Evolutionary conservation across 345 rosid species (phyloP).

Genomic region (Bretschneidera sinensis): DNA sequence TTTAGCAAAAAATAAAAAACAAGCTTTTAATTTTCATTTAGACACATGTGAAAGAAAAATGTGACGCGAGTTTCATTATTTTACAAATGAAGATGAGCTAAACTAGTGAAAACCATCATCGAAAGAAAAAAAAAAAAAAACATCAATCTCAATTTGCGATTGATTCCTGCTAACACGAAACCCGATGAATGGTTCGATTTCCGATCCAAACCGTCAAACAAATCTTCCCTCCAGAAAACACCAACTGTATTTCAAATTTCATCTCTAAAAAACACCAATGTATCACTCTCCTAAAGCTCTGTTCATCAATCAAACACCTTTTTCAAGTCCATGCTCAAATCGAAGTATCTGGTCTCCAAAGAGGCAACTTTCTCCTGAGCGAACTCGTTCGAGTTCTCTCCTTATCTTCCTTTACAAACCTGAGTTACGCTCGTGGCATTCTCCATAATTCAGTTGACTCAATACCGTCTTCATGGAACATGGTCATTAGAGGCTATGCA

Average conservation of each 20-base stretch:
- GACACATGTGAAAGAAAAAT: too few relatives aligned
- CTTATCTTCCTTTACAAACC: conserved; percentile 37
- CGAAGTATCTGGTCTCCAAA: conserved; percentile 43
- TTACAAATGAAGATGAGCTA: too few relatives aligned
- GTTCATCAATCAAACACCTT: conserved; percentile 49
- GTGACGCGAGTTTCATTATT: too few relatives aligned
- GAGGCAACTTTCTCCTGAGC: conserved; percentile 38
- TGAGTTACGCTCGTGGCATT: conserved; percentile 42
- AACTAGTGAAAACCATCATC: too few relatives aligned
- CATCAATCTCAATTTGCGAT: neutral
- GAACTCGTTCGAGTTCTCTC: conserved; percentile 52
- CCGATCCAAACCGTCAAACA: conserved; percentile 19
- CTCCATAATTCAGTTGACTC: conserved; percentile 35
- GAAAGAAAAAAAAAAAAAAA: too few relatives aligned
- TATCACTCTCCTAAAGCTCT: conserved; percentile 45
- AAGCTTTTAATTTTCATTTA: too few relatives aligned
- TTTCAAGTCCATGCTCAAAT: conserved; percentile 62
- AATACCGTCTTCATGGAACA: conserved; percentile 55
- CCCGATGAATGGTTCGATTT: conserved; percentile 13
- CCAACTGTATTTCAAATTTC: conserved; percentile 23
- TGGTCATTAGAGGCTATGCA: conserved; percentile 59
- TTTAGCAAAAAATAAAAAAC: too few relatives aligned
- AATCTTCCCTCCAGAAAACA: neutral
- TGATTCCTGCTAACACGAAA: too few relatives aligned
- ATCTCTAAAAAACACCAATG: conserved; percentile 39